phyloP scores from a whole-genome alignment of 169 alveolate species.

The Neospora caninum region DNA sequence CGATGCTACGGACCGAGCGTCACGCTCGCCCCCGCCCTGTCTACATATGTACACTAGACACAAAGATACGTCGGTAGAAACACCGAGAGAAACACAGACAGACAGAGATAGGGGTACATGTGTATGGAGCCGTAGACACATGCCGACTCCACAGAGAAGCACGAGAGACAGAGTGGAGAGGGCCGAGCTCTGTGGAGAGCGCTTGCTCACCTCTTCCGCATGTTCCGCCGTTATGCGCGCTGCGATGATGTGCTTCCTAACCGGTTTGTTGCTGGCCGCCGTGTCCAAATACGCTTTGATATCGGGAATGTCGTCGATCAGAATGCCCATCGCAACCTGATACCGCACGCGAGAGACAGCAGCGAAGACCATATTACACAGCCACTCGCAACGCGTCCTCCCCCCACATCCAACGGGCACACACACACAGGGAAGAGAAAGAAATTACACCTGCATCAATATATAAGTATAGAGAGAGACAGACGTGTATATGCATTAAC shows the following conservation, averaged over 20 bases:
- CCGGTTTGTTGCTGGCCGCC: conserved; percentile 2
- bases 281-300: conserved; percentile 74
- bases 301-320: conserved; percentile 83
- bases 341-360: neutral
- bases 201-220: neutral
- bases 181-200: too few species aligned
- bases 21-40: too few species aligned
- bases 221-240: conserved; percentile 27
- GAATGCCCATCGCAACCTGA: conserved; percentile 87
- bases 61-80: too few species aligned
- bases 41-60: neutral
- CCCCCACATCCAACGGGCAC: neutral
- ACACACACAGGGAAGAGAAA: neutral
- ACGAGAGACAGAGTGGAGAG: neutral
- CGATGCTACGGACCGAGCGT: too few species aligned
- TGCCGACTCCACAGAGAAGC: neutral
- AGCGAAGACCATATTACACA: neutral
- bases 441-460: neutral
- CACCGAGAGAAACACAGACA: too few species aligned
- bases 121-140: neutral
- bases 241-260: conserved; percentile 39
- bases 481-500: too few species aligned
- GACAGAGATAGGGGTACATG: neutral
- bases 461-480: neutral
- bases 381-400: neutral